Percentiles rank a stretch among this genome's conserved stretches.
Evolutionary conservation across 2,329 filamentous ascomycete species (phyloP).

Genomic region (Grosmannia penicillata): DNA sequence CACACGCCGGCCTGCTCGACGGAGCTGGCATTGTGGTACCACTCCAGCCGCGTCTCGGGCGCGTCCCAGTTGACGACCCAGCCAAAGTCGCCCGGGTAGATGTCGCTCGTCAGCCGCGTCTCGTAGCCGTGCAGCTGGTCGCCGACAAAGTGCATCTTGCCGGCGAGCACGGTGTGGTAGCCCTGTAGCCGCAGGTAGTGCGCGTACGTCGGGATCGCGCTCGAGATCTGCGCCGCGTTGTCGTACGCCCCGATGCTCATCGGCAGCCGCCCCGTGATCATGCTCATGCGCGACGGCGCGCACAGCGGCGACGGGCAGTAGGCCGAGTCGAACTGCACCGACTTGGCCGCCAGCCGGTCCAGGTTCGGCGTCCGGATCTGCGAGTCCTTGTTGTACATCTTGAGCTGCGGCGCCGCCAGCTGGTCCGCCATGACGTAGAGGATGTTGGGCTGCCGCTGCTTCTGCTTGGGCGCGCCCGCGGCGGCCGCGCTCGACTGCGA

Average conservation of each 20-base stretch:
- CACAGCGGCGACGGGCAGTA: constrained; percentile 92
- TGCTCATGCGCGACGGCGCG: constrained; percentile 82
- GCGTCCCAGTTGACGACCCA: constrained; percentile 96
- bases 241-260: constrained; percentile 88
- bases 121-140: constrained; percentile 93
- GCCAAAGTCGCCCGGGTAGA: constrained; percentile 87
- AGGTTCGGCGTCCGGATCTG: constrained; percentile 88
- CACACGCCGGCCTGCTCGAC: constrained; percentile 82
- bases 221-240: constrained; percentile 72
- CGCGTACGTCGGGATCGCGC: constrained; percentile 79
- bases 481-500: constrained; percentile 23
- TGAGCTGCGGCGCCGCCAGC: constrained; percentile 76
- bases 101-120: constrained; percentile 82
- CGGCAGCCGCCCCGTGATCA: constrained; percentile 84
- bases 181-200: constrained; percentile 76
- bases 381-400: constrained; percentile 79
- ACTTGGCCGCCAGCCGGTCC: constrained; percentile 63
- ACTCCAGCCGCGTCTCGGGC: constrained; percentile 72
- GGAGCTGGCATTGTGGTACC: constrained; percentile 93
- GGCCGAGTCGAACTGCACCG: constrained; percentile 83
- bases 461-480: constrained; percentile 16
- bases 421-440: constrained; percentile 97
- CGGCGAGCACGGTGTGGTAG: constrained; percentile 81
- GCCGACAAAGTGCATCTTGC: constrained; percentile 96
- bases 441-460: constrained; percentile 68